Base-by-base conservation (phyloP, 805 yeast genomes). In the Yamadazyma akitaensis region DNA sequence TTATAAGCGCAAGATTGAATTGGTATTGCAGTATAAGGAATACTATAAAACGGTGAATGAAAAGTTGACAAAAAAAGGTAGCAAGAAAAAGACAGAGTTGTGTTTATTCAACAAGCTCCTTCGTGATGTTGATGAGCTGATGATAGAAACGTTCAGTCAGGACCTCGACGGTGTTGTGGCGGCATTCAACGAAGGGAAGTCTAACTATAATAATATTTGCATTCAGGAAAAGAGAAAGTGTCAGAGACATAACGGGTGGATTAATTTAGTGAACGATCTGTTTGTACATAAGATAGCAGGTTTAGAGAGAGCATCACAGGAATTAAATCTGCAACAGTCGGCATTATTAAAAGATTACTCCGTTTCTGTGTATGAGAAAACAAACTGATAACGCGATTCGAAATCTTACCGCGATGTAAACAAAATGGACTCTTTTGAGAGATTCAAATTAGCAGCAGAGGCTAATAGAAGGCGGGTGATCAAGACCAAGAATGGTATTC, bases 191-290 rank as follows among this genome's bases (percentile, higher is more conserved):
- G 36, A 30, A 18, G 44, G 44, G n/a, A 42, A 42, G 14, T 24
- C 30, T 7, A 19, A 21, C n/a, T 35, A 13, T 24, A 25, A 44
- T 5, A 42, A 31, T n/a, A 43, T 26, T 31, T 83, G 88, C 54
- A 56, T 80, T 6, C 59, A 66, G 9, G 87, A 82, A 41, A 76
- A 75, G 49, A 69, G 75, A 44, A 81, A 79, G 53, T 83, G 89
- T 58, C 57, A 58, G 2, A 73, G 76, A 40, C 89, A 83, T 51
- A 68, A 64, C 40, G 76, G 79, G 1, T 78, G 83, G 82, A 64
- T 65, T 59, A 65, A 62, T 44, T 59, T 72, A 37, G 47, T 63
- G 7, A 55, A 57, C 24, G 77, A 72, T 50, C 68, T 65, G 41
- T 42, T 66, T 13, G 48, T 58, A 44, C 67, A 58, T 42, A 24